Evolutionary conservation across 1,284 basidiomycete species (phyloP), one percentile per base, ranked within the genome.

Genomic region (Ceratobasidium sp.): DNA sequence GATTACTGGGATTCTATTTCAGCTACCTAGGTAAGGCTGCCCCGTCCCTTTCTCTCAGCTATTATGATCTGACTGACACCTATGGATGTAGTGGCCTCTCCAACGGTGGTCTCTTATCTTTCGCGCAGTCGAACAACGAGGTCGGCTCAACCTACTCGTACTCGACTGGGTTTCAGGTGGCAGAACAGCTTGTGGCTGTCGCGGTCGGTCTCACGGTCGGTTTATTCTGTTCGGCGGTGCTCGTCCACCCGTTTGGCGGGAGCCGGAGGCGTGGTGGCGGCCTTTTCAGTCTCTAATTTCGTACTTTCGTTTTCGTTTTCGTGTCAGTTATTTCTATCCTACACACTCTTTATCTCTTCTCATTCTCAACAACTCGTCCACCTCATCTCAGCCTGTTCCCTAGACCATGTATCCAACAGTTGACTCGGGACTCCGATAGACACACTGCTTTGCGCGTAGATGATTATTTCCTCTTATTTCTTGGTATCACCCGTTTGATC

Each of bases 71-170:
- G n/a, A n/a, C 56, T 67, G 24, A 74, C 51, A 22, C 75, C 64
- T 63, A 48, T 85, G 96, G 19, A 93, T 96, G 83, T 95, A 97
- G 84, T 14, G 95, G 94, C 71, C 86, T 96, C n/a, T 90, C 91
- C 6, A 93, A 90, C 74, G 92, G 93, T 31, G 93, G 95, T 47
- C 87, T 97, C n/a, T 86, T 96, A 78, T 89, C 89, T 77, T 94
- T 93, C 80, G 91, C 89, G 6, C 86, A 87, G 60, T 86, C 89
- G 27, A 82, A 85, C 3, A 88, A 86, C 53, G 77, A 78, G 50
- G 83, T 82, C 1, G 78, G 80, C 14, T 85, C 85, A n/a, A 81
- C 85, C 22, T 84, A 83, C 0, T 86, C 89, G 3, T 92, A 92
- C 80, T 78, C 89, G 29, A 88, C 89, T 53, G 90, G 90, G 1